Conservation (phyloP, 1,284 basidiomycete species). For the Pyrrhoderma lamaoense region DNA sequence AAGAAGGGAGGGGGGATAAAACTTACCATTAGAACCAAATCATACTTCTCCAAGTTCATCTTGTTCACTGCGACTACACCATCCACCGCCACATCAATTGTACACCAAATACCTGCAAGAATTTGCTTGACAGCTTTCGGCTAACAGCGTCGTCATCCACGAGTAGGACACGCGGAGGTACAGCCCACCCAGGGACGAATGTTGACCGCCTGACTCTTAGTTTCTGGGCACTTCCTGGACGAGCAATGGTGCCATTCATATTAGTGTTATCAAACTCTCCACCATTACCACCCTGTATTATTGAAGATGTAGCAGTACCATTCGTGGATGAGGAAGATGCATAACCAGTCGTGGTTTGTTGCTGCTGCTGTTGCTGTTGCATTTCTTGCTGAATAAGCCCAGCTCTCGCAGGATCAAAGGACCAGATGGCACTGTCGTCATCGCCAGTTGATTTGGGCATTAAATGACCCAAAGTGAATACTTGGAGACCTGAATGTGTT, state of each 20-base stretch:
- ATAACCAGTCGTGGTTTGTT: slow-evolving; percentile 1
- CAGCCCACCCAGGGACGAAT: slow-evolving; percentile 85
- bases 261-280: slow-evolving; percentile 9
- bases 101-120: slow-evolving; percentile 95
- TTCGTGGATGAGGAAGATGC: slow-evolving; percentile 7
- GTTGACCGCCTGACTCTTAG: slow-evolving; percentile 65
- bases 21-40: slow-evolving; percentile 87
- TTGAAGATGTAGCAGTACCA: slow-evolving; percentile 1
- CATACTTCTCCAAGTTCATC: slow-evolving; percentile 95
- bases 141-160: slow-evolving; percentile 96
- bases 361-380: slow-evolving; percentile 1
- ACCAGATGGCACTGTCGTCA: slow-evolving; percentile 53
- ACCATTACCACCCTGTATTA: neutral
- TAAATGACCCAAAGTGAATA: slow-evolving; percentile 77
- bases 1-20: neutral
- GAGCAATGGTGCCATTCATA: slow-evolving; percentile 14
- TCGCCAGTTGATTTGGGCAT: slow-evolving; percentile 51
- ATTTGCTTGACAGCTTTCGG: slow-evolving; percentile 83
- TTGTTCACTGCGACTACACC: slow-evolving; percentile 91
- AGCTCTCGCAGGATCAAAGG: slow-evolving; percentile 33
- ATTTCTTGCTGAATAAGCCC: slow-evolving; percentile 7
- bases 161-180: slow-evolving; percentile 79
- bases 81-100: slow-evolving; percentile 90
- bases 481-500: slow-evolving; percentile 62
- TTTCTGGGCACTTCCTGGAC: slow-evolving; percentile 33